Base-by-base conservation (phyloP, 2,329 filamentous ascomycete genomes). In the Colletotrichum higginsianum region DNA sequence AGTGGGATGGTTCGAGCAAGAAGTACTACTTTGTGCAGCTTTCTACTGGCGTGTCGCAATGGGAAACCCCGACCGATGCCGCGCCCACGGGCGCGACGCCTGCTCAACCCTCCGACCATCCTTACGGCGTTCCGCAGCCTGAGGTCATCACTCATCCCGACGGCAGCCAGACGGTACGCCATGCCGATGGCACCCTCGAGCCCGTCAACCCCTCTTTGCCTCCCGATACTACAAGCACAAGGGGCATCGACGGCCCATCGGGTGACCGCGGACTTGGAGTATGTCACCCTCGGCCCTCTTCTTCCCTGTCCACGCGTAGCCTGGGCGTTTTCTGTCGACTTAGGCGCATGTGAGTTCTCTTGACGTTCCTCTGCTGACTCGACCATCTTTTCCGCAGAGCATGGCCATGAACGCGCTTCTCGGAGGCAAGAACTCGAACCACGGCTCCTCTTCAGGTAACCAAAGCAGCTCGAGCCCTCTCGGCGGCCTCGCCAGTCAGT, bases 11-110 rank as follows among this genome's bases (percentile, higher is more conserved):
- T 73, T 79, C 85, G 67, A 89, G 86, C 80, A 88, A 85, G 79
- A 91, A 91, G 80, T 92, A 92, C 79, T 92, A 92, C 80, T 92
- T 89, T 79, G 92, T 94, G 61, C 91, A 93, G 80, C 88, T 94
- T 66, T 91, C 90, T 64, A 93, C 91, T 9, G 92, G 92, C 58
- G 86, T 89, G 47, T 93, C 91, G 74, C 91, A 93, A 81, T 94
- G 92, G 92, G 91, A 93, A n/a, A 86, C 88, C 42, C 92, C 92
- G 42, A 93, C 89, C 16, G 85, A 89, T 70, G 86, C 91, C 61
- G 91, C 88, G 9, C 90, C 89, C 55, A 86, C 88, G 26, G 89
- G 90, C 73, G 89, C 84, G 77, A 91, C 88, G 47, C 91, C 88
- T 56, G 87, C 83, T 73, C 70, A 72, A 21, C 86, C 86, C 68